These are phyloP conservation scores for Penicillium dipodomyicola DNA, from an alignment of 495 filamentous ascomycete genomes.

Conservation along the genomic window DNA sequence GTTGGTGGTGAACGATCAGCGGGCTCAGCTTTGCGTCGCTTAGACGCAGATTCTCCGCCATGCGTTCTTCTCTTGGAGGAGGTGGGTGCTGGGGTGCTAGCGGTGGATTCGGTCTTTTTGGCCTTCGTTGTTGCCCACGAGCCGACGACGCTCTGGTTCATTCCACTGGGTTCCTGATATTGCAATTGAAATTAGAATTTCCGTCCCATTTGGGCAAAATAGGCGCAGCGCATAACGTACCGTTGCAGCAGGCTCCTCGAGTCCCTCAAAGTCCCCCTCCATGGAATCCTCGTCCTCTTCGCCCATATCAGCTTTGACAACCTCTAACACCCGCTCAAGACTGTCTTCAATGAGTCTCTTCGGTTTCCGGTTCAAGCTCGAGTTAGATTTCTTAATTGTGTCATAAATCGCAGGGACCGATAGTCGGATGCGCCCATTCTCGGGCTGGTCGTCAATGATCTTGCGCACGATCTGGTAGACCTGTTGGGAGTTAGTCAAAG, in stretches of 20 bases:
- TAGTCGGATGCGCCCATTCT: slow-evolving; percentile 45
- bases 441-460: slow-evolving; percentile 61
- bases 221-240: slow-evolving; percentile 23
- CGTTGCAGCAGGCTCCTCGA: slow-evolving; percentile 43
- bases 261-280: slow-evolving; percentile 65
- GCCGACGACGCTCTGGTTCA: slow-evolving; percentile 73
- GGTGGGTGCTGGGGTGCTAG: slow-evolving; percentile 22
- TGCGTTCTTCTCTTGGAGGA: slow-evolving; percentile 51
- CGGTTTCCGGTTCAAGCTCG: slow-evolving; percentile 72
- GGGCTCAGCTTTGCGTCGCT: slow-evolving; percentile 60
- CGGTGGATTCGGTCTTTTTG: slow-evolving; percentile 34
- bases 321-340: slow-evolving; percentile 78
- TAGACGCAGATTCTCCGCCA: slow-evolving; percentile 67
- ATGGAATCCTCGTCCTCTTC: slow-evolving; percentile 55
- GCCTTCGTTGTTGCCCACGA: slow-evolving; percentile 59
- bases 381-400: slow-evolving; percentile 77
- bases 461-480: slow-evolving; percentile 76
- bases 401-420: slow-evolving; percentile 68
- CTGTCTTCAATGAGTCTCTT: slow-evolving; percentile 80
- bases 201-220: too few relatives aligned
- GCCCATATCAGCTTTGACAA: slow-evolving; percentile 63
- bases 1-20: slow-evolving; percentile 70
- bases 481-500: slow-evolving; percentile 28
- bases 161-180: slow-evolving; percentile 58
- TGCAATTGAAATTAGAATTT: slow-evolving; percentile 10